phyloP scores from a whole-genome alignment of 495 filamentous ascomycete species.

The Sabuloglossum arenarium region DNA sequence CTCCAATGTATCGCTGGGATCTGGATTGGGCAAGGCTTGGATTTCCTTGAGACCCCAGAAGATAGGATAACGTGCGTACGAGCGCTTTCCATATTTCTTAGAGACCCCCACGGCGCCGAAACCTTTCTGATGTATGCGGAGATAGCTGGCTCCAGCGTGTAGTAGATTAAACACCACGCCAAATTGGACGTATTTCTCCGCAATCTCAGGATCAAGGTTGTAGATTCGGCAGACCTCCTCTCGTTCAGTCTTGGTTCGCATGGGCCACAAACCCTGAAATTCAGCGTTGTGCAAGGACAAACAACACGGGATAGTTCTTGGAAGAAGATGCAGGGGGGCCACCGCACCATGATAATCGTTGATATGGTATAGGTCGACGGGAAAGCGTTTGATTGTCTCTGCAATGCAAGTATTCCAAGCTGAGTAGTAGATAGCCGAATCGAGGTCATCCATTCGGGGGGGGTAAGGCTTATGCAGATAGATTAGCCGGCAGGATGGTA shows the following conservation, averaged over 20 bases:
- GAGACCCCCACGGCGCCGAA: constrained; percentile 60
- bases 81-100: constrained; percentile 54
- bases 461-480: constrained; percentile 55
- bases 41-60: constrained; percentile 57
- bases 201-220: constrained; percentile 31
- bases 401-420: constrained; percentile 58
- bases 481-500: too few species aligned
- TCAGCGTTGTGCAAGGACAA: constrained; percentile 46
- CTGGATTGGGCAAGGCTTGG: constrained; percentile 51
- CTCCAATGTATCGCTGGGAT: constrained; percentile 50
- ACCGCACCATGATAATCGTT: constrained; percentile 69
- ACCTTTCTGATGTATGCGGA: constrained; percentile 53
- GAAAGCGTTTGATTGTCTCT: constrained; percentile 35
- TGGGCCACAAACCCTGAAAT: constrained; percentile 55
- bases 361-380: constrained; percentile 56
- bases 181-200: constrained; percentile 41
- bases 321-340: constrained; percentile 49
- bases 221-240: constrained; percentile 53
- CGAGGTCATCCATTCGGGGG: constrained; percentile 52
- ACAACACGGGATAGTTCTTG: constrained; percentile 37
- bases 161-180: constrained; percentile 52
- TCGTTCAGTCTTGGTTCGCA: constrained; percentile 43
- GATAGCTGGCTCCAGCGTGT: constrained; percentile 50
- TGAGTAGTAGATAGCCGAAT: constrained; percentile 49
- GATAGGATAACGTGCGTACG: constrained; percentile 54